Evolutionary conservation across 2,329 filamentous ascomycete genomes (phyloP).

Genomic region (Xylaria hypoxylon): DNA sequence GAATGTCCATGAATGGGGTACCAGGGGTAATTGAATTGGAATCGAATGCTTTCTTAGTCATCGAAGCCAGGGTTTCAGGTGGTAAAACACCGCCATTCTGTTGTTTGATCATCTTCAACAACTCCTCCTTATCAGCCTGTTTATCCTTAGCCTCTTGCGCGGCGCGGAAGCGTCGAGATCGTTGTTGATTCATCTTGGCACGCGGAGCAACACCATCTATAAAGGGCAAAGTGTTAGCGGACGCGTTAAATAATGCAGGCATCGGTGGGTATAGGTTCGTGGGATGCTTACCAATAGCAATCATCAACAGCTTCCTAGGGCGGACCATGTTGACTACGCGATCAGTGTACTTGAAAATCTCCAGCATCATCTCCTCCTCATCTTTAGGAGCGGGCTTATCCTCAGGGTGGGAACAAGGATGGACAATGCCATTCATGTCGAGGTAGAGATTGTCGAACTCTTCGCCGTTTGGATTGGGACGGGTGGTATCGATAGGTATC

Average conservation of each 20-base stretch:
- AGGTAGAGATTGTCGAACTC: conserved; percentile 98
- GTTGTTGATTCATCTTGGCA: conserved; percentile 99
- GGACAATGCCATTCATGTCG: conserved; percentile 99
- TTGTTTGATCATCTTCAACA: conserved; percentile 84
- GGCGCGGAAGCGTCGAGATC: conserved; percentile 92
- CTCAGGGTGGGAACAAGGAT: conserved; percentile 97
- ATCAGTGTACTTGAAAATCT: conserved; percentile 98
- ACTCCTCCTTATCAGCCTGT: conserved; percentile 88
- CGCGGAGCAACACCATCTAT: conserved; percentile 94
- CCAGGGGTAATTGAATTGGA: conserved; percentile 89
- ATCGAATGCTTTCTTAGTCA: conserved; percentile 92
- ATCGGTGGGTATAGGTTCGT: neutral
- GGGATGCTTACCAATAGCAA: conserved; percentile 82
- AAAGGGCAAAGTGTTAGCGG: conserved; percentile 28
- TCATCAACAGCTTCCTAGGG: conserved; percentile 94
- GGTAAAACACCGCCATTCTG: conserved; percentile 76
- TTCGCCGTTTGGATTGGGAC: conserved; percentile 94
- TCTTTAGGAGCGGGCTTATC: conserved; percentile 90
- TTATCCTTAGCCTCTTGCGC: conserved; percentile 96
- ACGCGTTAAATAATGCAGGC: neutral
- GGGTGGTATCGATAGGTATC: conserved; percentile 86
- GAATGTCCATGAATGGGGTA: conserved; percentile 98
- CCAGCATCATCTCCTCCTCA: conserved; percentile 99
- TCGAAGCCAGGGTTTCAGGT: conserved; percentile 69
- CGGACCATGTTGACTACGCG: conserved; percentile 98